phyloP scores from a whole-genome alignment of 2,329 filamentous ascomycete species.

The Neopestalotiopsis rosae region DNA sequence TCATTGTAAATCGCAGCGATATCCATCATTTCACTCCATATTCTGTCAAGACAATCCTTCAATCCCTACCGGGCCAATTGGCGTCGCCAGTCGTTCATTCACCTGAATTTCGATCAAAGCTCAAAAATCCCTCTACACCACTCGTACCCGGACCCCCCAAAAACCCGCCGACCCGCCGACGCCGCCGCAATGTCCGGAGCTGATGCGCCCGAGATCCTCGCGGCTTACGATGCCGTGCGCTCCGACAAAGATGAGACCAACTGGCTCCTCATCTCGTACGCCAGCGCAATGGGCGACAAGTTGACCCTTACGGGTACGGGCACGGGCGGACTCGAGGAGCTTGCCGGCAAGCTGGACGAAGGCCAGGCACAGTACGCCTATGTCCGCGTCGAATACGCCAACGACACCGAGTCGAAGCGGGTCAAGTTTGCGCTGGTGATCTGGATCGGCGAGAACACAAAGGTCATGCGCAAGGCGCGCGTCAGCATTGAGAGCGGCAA shows the following conservation, averaged over 20 bases:
- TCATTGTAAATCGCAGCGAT: conserved; percentile 1
- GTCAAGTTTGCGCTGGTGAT: conserved; percentile 72
- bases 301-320: conserved; percentile 63
- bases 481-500: conserved; percentile 71
- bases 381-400: conserved; percentile 70
- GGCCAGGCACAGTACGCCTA: conserved; percentile 70
- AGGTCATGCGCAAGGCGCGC: conserved; percentile 73
- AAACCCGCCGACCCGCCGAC: neutral
- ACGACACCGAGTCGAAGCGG: conserved; percentile 71
- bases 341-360: conserved; percentile 61
- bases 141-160: neutral
- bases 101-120: neutral
- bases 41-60: neutral
- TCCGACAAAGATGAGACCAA: conserved; percentile 69
- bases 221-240: conserved; percentile 71
- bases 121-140: neutral
- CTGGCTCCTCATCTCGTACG: conserved; percentile 71
- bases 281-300: conserved; percentile 58
- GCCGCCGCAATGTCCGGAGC: conserved; percentile 56
- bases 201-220: conserved; percentile 62
- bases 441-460: conserved; percentile 70
- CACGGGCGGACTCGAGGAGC: conserved; percentile 63
- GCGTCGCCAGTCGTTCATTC: conserved; percentile 2
- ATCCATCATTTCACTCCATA: neutral
- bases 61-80: conserved; percentile 8